Percentiles rank a stretch among this genome's conserved stretches.
Evolutionary conservation across 2,329 filamentous ascomycete genomes (phyloP).

Genomic region (Phyllosticta citriasiana): DNA sequence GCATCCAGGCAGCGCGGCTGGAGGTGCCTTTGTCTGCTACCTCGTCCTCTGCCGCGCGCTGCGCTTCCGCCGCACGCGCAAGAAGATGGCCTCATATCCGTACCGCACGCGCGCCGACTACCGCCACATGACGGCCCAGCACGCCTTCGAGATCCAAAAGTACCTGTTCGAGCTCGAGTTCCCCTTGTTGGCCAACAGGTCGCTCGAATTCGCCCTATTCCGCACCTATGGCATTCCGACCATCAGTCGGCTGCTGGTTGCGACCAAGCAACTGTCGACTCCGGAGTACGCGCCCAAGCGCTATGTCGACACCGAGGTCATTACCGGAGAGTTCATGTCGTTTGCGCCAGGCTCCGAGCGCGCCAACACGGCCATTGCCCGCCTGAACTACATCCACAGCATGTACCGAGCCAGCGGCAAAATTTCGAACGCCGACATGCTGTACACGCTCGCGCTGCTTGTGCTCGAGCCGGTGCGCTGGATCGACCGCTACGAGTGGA

Average conservation of each 20-base stretch:
- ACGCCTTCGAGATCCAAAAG: conserved; percentile 42
- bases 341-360: conserved; percentile 24
- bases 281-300: conserved; percentile 18
- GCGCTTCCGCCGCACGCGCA: conserved; percentile 30
- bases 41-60: conserved; percentile 25
- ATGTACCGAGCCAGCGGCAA: conserved; percentile 47
- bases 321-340: conserved; percentile 23
- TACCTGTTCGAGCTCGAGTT: conserved; percentile 44
- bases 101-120: conserved; percentile 38
- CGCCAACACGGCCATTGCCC: conserved; percentile 40
- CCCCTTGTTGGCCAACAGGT: conserved; percentile 40
- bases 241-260: conserved; percentile 26
- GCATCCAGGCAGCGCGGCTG: neutral
- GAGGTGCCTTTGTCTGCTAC: conserved; percentile 18
- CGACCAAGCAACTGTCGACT: conserved; percentile 23
- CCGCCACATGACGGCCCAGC: conserved; percentile 43
- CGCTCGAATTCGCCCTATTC: conserved; percentile 50
- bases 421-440: conserved; percentile 53
- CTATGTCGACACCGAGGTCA: conserved; percentile 23
- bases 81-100: conserved; percentile 32
- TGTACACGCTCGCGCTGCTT: conserved; percentile 57
- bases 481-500: conserved; percentile 60
- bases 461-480: conserved; percentile 56
- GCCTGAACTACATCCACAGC: conserved; percentile 55
- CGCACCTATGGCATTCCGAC: conserved; percentile 27